A percentile compares a stretch with the other conserved stretches of the same genome.
Conservation (phyloP, 768 basidiomycete genomes). For the Amylocystis lapponica region DNA sequence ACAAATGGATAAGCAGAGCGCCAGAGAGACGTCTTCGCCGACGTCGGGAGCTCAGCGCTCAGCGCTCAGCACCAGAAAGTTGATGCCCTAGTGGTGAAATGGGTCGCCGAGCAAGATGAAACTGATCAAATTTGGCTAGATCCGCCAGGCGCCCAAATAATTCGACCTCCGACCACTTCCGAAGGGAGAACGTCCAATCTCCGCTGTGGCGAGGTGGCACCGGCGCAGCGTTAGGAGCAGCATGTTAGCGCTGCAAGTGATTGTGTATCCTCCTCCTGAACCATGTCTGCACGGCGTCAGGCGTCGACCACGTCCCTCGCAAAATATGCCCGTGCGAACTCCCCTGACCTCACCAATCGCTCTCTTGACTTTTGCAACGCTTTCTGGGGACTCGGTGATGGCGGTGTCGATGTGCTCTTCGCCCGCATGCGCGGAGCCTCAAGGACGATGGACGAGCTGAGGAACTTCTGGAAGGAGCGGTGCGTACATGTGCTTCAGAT, state of each 20-base stretch:
- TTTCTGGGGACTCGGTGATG: constrained; percentile 89
- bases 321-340: constrained; percentile 54
- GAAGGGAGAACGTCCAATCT: no score
- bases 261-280: constrained; percentile 5
- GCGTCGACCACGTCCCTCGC: constrained; percentile 78
- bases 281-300: constrained; percentile 73
- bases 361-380: constrained; percentile 92
- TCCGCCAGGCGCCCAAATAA: no score
- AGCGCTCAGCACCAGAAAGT: no score
- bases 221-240: background rate
- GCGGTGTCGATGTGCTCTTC: constrained; percentile 86
- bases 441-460: constrained; percentile 85
- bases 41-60: no score
- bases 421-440: constrained; percentile 82
- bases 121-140: no score
- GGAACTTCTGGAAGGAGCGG: constrained; percentile 92
- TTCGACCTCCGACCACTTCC: no score
- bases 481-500: constrained; percentile 30
- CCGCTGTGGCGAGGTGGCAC: background rate
- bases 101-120: no score
- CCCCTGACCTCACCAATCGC: constrained; percentile 41
- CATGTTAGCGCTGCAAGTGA: background rate
- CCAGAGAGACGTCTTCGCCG: no score
- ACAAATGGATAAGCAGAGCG: no score
- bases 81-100: no score